These are phyloP conservation scores for Salvia hispanica DNA, from an alignment of 257 asterid species.

Conservation along the genomic window DNA sequence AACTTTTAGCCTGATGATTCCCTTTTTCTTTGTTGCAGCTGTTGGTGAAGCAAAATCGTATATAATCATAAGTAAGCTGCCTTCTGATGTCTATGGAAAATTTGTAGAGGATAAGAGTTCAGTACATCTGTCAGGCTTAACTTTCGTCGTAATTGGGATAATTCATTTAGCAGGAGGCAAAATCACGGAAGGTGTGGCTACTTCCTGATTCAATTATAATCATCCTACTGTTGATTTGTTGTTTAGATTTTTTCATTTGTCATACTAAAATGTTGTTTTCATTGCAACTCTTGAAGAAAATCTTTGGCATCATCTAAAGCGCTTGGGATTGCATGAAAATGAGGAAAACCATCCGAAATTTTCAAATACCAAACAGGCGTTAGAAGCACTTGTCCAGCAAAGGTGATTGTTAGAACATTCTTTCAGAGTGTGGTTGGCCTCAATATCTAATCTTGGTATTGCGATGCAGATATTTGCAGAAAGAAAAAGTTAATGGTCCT, in stretches of 20 bases:
- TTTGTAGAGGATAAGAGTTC: conserved; percentile 65
- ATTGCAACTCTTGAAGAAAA: conserved; percentile 50
- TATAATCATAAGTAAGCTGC: conserved; percentile 66
- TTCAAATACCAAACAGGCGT: conserved; percentile 57
- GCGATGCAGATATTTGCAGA: conserved; percentile 72
- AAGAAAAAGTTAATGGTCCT: conserved; percentile 78
- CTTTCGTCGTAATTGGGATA: conserved; percentile 69
- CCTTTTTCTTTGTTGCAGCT: conserved; percentile 43
- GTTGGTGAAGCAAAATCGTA: conserved; percentile 75
- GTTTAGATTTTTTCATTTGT: background rate
- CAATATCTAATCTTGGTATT: conserved; percentile 26
- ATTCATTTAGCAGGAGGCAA: conserved; percentile 80
- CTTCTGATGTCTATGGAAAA: conserved; percentile 58
- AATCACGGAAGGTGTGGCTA: conserved; percentile 68
- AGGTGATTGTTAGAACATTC: conserved; percentile 48
- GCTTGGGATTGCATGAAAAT: conserved; percentile 72
- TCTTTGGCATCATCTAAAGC: conserved; percentile 88
- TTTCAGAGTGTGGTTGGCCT: conserved; percentile 20
- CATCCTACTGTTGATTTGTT: background rate
- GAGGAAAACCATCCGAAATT: conserved; percentile 75
- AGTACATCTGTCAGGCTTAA: conserved; percentile 63
- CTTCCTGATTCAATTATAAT: conserved; percentile 12
- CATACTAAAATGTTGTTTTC: background rate
- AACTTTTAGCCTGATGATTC: background rate
- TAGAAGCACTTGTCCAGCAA: conserved; percentile 87